Evolutionary conservation across 331 rosid species (phyloP).

Genomic region (Malus hybrid): DNA sequence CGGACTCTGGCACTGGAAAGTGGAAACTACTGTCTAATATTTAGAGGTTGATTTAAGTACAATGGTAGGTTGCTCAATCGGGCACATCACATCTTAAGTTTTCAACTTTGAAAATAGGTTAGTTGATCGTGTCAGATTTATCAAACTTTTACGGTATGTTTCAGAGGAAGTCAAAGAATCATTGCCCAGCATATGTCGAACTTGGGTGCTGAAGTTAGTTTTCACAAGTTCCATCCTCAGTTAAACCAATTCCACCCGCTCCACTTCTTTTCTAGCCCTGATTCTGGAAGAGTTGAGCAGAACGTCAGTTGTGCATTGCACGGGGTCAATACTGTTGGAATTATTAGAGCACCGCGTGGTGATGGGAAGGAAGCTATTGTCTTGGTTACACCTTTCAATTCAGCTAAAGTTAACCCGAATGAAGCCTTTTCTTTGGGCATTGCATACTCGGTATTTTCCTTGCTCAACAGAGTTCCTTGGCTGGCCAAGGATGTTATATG

Average conservation of each 20-base stretch:
- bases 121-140: not conserved
- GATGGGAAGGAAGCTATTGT: conserved; percentile 99
- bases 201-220: conserved; percentile 72
- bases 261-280: conserved; percentile 71
- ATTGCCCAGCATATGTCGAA: conserved; percentile 63
- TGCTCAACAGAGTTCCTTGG: conserved; percentile 86
- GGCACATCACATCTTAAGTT: not conserved
- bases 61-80: not conserved
- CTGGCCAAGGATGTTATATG: conserved; percentile 86
- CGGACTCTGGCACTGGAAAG: not conserved
- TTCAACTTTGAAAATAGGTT: not conserved
- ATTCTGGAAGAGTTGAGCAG: conserved; percentile 39
- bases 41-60: not conserved
- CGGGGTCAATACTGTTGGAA: conserved; percentile 79
- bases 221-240: conserved; percentile 70
- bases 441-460: conserved; percentile 76
- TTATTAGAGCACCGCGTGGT: conserved; percentile 85
- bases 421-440: conserved; percentile 79
- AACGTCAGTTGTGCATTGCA: conserved; percentile 54
- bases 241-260: conserved; percentile 55
- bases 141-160: not conserved
- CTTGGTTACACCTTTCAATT: conserved; percentile 79
- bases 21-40: not conserved
- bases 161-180: conserved; percentile 55
- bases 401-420: conserved; percentile 31